A percentile compares a stretch with the other conserved stretches of the same genome.
These are phyloP conservation scores for Collybia sp. DNA, from an alignment of 768 basidiomycete genomes.

Conservation along the genomic window DNA sequence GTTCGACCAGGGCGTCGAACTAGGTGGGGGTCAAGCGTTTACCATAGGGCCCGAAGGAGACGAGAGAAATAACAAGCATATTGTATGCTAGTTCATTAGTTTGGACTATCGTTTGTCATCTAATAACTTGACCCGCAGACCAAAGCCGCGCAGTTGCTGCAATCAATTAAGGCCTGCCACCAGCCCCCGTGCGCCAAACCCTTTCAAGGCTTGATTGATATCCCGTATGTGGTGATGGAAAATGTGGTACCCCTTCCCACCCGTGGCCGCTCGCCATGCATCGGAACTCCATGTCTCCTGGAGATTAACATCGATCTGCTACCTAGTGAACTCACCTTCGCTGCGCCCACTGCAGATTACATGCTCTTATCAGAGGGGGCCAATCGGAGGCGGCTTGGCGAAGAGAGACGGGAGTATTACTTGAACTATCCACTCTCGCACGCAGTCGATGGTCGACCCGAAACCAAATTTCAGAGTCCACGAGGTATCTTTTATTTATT, in stretches of 20 bases:
- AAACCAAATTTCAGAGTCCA: slow-evolving; percentile 47
- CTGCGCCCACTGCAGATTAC: slow-evolving; percentile 23
- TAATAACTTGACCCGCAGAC: slow-evolving; percentile 22
- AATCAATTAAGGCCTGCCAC: slow-evolving; percentile 19
- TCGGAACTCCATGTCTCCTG: slow-evolving; percentile 40
- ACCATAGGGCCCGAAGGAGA: slow-evolving; percentile 56
- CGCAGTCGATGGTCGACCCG: slow-evolving; percentile 50
- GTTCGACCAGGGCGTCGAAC: slow-evolving; percentile 59
- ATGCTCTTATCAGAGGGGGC: slow-evolving; percentile 38
- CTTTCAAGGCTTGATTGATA: neutral
- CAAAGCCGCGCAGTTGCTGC: slow-evolving; percentile 40
- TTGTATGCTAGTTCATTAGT: slow-evolving; percentile 33
- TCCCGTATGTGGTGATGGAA: slow-evolving; percentile 21
- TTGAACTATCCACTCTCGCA: slow-evolving; percentile 40
- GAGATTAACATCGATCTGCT: slow-evolving; percentile 48
- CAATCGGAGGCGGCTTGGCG: slow-evolving; percentile 28
- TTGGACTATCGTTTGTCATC: neutral
- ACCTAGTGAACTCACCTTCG: slow-evolving; percentile 21
- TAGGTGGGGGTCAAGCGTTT: slow-evolving; percentile 58
- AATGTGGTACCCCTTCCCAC: neutral
- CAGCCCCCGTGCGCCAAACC: neutral
- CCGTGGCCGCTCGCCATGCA: slow-evolving; percentile 33
- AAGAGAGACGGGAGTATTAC: slow-evolving; percentile 29
- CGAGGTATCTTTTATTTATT: slow-evolving; percentile 26
- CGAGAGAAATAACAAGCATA: slow-evolving; percentile 52